Evolutionary conservation across 2,329 filamentous ascomycete species (phyloP).

Genomic region (Metarhizium humberi): DNA sequence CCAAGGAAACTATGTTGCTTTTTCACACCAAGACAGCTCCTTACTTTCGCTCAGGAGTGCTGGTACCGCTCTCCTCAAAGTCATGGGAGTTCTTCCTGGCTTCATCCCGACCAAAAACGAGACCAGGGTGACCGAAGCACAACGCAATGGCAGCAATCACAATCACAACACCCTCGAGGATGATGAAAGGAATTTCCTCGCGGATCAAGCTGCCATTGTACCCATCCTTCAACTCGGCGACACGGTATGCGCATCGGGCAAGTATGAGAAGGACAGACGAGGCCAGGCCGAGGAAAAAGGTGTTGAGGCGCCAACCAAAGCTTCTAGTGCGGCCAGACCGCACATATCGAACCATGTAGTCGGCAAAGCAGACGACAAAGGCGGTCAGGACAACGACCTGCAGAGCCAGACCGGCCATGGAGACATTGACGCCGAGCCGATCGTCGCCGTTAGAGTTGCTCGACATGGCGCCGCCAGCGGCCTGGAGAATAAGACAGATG

Average conservation of each 20-base stretch:
- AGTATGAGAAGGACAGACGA: slow-evolving; percentile 51
- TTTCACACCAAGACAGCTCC: neutral
- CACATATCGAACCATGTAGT: slow-evolving; percentile 39
- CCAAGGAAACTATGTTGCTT: neutral
- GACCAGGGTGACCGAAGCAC: slow-evolving; percentile 32
- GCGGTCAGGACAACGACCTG: slow-evolving; percentile 46
- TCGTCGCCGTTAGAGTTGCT: slow-evolving; percentile 30
- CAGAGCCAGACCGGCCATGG: slow-evolving; percentile 45
- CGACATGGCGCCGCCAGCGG: slow-evolving; percentile 45
- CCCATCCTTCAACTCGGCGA: slow-evolving; percentile 56
- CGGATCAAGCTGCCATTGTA: slow-evolving; percentile 47
- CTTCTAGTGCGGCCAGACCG: slow-evolving; percentile 15
- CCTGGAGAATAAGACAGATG: slow-evolving; percentile 47
- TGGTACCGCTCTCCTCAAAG: slow-evolving; percentile 16
- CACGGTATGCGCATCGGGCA: slow-evolving; percentile 53
- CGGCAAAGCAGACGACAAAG: slow-evolving; percentile 38
- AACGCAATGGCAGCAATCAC: slow-evolving; percentile 26
- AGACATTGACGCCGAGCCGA: slow-evolving; percentile 26
- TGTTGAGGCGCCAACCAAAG: slow-evolving; percentile 20
- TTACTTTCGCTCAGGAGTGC: neutral
- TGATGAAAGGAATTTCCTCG: slow-evolving; percentile 43
- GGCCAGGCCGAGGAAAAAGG: slow-evolving; percentile 44
- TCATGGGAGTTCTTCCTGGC: slow-evolving; percentile 11
- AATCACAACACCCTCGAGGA: slow-evolving; percentile 37
- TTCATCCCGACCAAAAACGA: slow-evolving; percentile 23